Base-by-base conservation (phyloP, 2,329 filamentous ascomycete species). In the Ophiocordyceps australis region DNA sequence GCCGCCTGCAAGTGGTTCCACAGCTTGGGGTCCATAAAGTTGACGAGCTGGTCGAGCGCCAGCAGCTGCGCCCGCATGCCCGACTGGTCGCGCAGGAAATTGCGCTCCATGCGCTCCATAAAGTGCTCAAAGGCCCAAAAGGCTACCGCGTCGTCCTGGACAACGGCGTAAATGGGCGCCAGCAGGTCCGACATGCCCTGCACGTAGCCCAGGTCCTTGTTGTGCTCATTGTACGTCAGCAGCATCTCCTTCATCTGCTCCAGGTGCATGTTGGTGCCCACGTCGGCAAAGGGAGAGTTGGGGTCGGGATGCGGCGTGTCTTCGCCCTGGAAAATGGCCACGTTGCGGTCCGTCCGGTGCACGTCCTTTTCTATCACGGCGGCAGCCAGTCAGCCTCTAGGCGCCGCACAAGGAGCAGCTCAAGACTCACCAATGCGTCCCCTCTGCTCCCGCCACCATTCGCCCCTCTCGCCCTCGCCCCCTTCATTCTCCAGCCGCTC, bases 191-290 rank as follows among this genome's bases (percentile, higher is more conserved):
- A 94, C 89, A 98, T 98, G 32, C 89, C 89, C 55, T 98, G 89
- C 2, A 98, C 89, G 44, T 98, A 98, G 25, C 91, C 89, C 3
- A 98, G 65, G 30, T 89, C 81, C 31, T 74, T 79, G 55, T 98
- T 98, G 54, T 91, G 91, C 53, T 98, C 89, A 46, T 98, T 95
- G 50, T 98, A 98, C 0, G 89, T 95, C 12, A 98, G 64, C 1
- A 98, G 73, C 80, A 98, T 92, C 47, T 98, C 89, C 54, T 98
- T 98, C 70, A 98, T 80, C 55, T 98, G 89, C 52, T 98, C 89
- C 35, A 98, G 66, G 49, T 98, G 89, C 5, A 94, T 85, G 41
- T 98, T 98, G 24, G 89, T 98, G 34, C 89, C 89, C 4, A 74
- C 69, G 23, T 85, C 79, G 9, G 86, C 81, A 49, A 95, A 98